Evolutionary conservation across 2,329 filamentous ascomycete species (phyloP).

Genomic region (Diaporthe sp.): DNA sequence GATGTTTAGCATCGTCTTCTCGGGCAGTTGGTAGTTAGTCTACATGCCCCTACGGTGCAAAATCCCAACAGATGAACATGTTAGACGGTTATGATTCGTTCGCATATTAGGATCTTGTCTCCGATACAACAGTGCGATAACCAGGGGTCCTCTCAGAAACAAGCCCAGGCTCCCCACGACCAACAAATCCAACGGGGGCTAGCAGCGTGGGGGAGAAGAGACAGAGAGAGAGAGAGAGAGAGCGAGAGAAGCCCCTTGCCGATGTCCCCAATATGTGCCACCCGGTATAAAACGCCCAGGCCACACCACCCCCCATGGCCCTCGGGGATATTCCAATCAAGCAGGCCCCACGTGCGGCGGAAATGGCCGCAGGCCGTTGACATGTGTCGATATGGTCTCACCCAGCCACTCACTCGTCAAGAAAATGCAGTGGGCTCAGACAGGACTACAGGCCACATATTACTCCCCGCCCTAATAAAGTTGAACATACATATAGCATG

Average conservation of each 20-base stretch:
- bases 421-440: neutral
- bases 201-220: conserved; percentile 5
- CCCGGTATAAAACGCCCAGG: neutral
- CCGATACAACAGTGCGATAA: neutral
- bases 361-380: neutral
- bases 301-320: neutral
- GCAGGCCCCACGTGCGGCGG: conserved; percentile 14
- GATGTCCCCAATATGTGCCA: neutral
- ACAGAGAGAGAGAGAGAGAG: neutral
- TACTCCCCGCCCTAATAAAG: neutral
- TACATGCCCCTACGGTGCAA: neutral
- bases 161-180: neutral
- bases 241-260: neutral
- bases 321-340: neutral
- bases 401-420: neutral
- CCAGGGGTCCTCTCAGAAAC: neutral
- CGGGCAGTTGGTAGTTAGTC: neutral
- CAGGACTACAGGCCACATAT: neutral
- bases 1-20: neutral
- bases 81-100: neutral
- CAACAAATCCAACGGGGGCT: neutral
- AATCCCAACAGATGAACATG: no score
- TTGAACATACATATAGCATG: neutral
- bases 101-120: neutral
- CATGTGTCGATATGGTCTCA: neutral